A percentile compares a stretch with the other conserved stretches of the same genome.
These are phyloP conservation scores for Silene conica DNA, from an alignment of 148 eudicot genomes.

Conservation along the genomic window DNA sequence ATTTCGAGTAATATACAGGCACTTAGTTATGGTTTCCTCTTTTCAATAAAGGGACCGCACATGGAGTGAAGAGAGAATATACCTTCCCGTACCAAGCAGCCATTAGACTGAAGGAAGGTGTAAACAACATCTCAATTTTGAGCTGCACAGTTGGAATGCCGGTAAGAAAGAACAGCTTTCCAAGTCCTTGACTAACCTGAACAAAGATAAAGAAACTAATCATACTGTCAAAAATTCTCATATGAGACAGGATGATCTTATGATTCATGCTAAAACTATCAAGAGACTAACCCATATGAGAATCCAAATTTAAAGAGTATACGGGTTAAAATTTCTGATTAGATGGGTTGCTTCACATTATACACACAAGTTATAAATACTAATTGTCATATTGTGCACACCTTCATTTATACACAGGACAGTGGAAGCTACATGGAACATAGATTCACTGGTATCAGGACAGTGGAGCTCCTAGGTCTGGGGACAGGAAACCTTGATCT, in stretches of 20 bases:
- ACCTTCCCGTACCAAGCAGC: slow-evolving; percentile 27
- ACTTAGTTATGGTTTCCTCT: neutral
- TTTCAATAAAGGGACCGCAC: slow-evolving; percentile 25
- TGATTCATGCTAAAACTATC: too few relatives aligned
- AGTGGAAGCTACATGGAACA: slow-evolving; percentile 92
- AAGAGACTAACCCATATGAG: too few relatives aligned
- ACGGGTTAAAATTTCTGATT: too few relatives aligned
- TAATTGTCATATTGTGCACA: neutral
- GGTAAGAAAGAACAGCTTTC: slow-evolving; percentile 16
- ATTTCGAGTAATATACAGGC: neutral
- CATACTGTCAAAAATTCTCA: neutral
- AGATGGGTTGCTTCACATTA: too few relatives aligned
- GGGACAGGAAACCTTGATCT: slow-evolving; percentile 80
- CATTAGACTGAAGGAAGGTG: slow-evolving; percentile 34
- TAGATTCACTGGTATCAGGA: slow-evolving; percentile 65
- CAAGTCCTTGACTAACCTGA: neutral
- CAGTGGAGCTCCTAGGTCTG: slow-evolving; percentile 53
- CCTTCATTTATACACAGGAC: slow-evolving; percentile 39
- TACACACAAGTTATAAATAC: neutral
- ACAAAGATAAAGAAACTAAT: slow-evolving; percentile 13
- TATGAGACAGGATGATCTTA: too few relatives aligned
- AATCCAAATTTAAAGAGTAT: too few relatives aligned
- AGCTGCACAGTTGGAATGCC: slow-evolving; percentile 43
- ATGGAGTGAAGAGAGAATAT: slow-evolving; percentile 36
- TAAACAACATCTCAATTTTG: slow-evolving; percentile 33